Evolutionary conservation across 768 basidiomycete species (phyloP).

Genomic region (Phylloporus scabripes): DNA sequence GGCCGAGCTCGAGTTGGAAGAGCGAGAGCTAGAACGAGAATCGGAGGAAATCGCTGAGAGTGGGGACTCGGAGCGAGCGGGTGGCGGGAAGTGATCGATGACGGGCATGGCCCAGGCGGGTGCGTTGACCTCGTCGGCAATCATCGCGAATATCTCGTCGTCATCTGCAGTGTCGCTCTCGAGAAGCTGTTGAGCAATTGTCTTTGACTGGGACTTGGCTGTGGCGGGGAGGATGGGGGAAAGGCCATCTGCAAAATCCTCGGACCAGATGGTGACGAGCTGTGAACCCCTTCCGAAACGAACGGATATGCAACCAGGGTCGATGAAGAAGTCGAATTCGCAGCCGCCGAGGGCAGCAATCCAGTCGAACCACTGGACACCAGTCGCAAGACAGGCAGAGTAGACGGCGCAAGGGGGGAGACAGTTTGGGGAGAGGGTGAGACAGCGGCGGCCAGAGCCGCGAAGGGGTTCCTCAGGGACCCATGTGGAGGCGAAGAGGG

Average conservation of each 20-base stretch:
- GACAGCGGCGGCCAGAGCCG: conserved; percentile 68
- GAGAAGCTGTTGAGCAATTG: conserved; percentile 68
- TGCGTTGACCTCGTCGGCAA: conserved; percentile 63
- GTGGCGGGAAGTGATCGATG: conserved; percentile 51
- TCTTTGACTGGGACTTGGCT: conserved; percentile 39
- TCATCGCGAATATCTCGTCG: conserved; percentile 67
- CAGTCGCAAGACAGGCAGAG: conserved; percentile 61
- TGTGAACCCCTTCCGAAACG: conserved; percentile 46
- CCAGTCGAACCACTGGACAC: conserved; percentile 81
- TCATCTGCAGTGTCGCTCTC: conserved; percentile 69
- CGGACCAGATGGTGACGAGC: conserved; percentile 65
- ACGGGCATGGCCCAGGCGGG: conserved; percentile 68
- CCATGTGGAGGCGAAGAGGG: conserved; percentile 67
- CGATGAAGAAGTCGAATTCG: conserved; percentile 76
- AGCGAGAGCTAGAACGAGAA: conserved; percentile 51
- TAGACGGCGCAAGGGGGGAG: conserved; percentile 69
- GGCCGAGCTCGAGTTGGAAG: conserved; percentile 68
- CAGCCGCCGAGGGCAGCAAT: conserved; percentile 59
- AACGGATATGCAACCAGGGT: conserved; percentile 72
- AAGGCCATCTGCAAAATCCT: conserved; percentile 35
- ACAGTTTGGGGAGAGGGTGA: conserved; percentile 63
- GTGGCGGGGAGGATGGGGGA: conserved; percentile 16
- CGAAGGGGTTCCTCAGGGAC: conserved; percentile 55
- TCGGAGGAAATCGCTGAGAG: conserved; percentile 51
- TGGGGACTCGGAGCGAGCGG: conserved; percentile 51